A percentile compares a stretch with the other conserved stretches of the same genome.
Conservation (phyloP, 495 filamentous ascomycete species). For the Trichoderma parareesei region DNA sequence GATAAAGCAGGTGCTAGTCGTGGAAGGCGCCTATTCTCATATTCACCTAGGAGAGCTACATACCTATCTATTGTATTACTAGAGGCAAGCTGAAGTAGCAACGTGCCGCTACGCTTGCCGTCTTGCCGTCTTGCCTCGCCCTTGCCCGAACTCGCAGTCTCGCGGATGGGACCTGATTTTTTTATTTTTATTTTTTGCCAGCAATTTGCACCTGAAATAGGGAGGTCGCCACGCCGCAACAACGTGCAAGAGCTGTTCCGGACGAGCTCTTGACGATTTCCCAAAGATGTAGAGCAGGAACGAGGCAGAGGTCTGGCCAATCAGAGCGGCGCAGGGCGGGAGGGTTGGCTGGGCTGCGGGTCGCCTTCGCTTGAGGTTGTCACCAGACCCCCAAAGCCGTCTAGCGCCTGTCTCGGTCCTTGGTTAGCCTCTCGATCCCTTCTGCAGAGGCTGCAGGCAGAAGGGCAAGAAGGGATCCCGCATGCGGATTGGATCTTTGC, state of each 20-base stretch:
- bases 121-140: neutral
- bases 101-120: neutral
- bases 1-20: neutral
- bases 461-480: neutral
- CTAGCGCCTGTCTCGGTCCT: neutral
- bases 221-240: too few relatives aligned
- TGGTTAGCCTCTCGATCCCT: too few relatives aligned
- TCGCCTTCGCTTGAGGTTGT: neutral
- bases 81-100: neutral
- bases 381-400: constrained; percentile 8
- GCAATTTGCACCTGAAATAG: too few relatives aligned
- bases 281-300: neutral
- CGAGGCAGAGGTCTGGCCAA: neutral
- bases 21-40: neutral
- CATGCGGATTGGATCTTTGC: neutral
- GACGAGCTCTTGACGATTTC: too few relatives aligned
- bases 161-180: neutral
- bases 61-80: neutral
- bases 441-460: neutral
- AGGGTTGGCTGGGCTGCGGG: constrained; percentile 4
- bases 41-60: too few relatives aligned
- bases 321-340: neutral
- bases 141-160: neutral
- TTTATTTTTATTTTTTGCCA: too few relatives aligned
- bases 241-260: too few relatives aligned